phyloP scores from a whole-genome alignment of 352 stramenopile genomes.

The Sclerospora graminicola region DNA sequence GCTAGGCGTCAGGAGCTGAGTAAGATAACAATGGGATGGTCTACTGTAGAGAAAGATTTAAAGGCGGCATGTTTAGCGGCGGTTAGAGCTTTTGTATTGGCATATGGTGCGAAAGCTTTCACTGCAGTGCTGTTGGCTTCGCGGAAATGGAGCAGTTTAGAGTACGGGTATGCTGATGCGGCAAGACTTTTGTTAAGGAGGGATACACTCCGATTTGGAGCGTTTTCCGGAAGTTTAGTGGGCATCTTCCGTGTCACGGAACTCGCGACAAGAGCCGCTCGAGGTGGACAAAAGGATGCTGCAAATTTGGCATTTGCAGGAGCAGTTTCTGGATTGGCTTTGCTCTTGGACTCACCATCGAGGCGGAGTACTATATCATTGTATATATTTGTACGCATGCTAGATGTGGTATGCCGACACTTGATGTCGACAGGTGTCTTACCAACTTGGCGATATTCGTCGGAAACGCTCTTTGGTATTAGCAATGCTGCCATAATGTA shows the following conservation, averaged over 20 bases:
- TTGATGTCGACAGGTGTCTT: conserved; percentile 41
- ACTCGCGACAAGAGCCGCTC: conserved; percentile 31
- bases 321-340: conserved; percentile 45
- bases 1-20: conserved; percentile 27
- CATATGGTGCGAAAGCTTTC: conserved; percentile 77
- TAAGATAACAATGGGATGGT: conserved; percentile 22
- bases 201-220: conserved; percentile 71
- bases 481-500: conserved; percentile 82
- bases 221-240: conserved; percentile 68
- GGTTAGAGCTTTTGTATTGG: conserved; percentile 46
- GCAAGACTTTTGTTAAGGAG: conserved; percentile 48
- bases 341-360: conserved; percentile 58
- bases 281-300: conserved; percentile 35
- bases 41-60: conserved; percentile 32
- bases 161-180: conserved; percentile 70
- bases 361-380: conserved; percentile 65
- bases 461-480: conserved; percentile 57
- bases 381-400: conserved; percentile 82
- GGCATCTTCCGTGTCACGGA: conserved; percentile 60
- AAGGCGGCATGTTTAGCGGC: conserved; percentile 37
- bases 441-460: conserved; percentile 51
- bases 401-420: conserved; percentile 71
- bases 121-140: conserved; percentile 68
- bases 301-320: conserved; percentile 63
- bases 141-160: conserved; percentile 64